Base-by-base conservation (phyloP, 1,284 basidiomycete genomes). In the Melampsora americana region DNA sequence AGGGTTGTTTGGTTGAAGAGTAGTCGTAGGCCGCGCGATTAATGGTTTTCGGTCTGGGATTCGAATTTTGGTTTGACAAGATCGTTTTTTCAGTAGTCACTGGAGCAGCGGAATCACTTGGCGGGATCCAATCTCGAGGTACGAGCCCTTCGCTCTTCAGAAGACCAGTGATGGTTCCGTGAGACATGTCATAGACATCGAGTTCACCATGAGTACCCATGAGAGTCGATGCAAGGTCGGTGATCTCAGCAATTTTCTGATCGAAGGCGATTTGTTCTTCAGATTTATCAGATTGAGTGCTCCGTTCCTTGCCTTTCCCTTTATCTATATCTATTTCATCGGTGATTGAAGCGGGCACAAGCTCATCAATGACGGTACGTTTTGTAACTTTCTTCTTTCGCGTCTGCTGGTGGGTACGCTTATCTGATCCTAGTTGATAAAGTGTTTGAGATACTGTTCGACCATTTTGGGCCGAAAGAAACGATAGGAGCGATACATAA, bases 181-280 rank as follows among this genome's bases (percentile, higher is more conserved):
- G 92, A 0, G 90, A 90, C 82, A 87, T 89, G 46, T 89, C 90
- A 83, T 93, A 93, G 72, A 93, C 87, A 79, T 93, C 92, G 18
- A 86, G 86, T 78, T 93, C 91, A 42, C 91, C 91, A 28, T 92
- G 86, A 12, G 77, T 62, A 0, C 89, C 88, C 88, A 93, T 90
- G 78, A 93, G 86, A 50, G 86, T 89, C 14, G 91, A 92, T 9
- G 92, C 91, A 64, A 92, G 86, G 82, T 91, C 88, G 0, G 92
- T 93, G 79, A 93, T 87, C 20, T 85, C 83, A 79, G 91, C 90
- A 81, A 93, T 91, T 50, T 39, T 73, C 11, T 56, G 28, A 53
- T 73, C 62, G 20, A 61, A 26, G 26, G 44, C 23, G 26, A 64
- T 44, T 23, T 69, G 28, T 16, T 61, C 53, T 11, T 71, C 67